phyloP scores from a whole-genome alignment of 2,329 filamentous ascomycete species.

The Claviceps lovelessii region DNA sequence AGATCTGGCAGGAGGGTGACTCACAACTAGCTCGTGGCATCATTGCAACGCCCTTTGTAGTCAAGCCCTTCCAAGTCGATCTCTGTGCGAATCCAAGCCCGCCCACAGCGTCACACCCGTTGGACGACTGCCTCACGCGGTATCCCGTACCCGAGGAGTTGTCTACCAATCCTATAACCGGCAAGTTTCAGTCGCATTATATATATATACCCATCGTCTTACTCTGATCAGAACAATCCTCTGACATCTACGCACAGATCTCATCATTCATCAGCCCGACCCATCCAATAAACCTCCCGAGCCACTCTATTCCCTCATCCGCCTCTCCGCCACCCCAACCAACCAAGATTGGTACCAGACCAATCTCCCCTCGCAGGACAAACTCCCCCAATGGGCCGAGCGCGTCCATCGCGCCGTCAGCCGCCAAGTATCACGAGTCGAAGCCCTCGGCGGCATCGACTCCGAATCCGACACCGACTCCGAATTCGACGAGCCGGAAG shows the following conservation, averaged over 20 bases:
- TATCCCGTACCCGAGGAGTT: constrained; percentile 23
- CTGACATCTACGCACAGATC: constrained; percentile 19
- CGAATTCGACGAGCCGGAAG: constrained; percentile 7
- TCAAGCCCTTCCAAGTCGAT: constrained; percentile 36
- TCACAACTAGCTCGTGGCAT: constrained; percentile 35
- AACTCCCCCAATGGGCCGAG: constrained; percentile 31
- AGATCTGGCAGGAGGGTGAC: constrained; percentile 29
- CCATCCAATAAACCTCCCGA: constrained; percentile 12
- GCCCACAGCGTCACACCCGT: constrained; percentile 21
- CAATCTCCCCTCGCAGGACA: constrained; percentile 22
- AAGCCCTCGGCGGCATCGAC: constrained; percentile 25
- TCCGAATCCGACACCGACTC: constrained; percentile 11
- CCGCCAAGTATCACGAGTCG: constrained; percentile 29
- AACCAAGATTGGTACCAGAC: constrained; percentile 41
- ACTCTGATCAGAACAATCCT: background rate
- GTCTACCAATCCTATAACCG: constrained; percentile 19
- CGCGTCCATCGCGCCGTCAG: constrained; percentile 30
- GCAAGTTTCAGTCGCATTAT: background rate
- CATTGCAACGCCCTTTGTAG: constrained; percentile 35
- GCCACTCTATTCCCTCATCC: constrained; percentile 37
- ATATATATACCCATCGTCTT: no score
- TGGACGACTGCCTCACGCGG: constrained; percentile 30
- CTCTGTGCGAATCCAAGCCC: constrained; percentile 17
- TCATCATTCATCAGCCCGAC: constrained; percentile 28
- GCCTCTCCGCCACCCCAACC: constrained; percentile 35